Conservation (phyloP, 805 yeast species). For the Candida boidinii region DNA sequence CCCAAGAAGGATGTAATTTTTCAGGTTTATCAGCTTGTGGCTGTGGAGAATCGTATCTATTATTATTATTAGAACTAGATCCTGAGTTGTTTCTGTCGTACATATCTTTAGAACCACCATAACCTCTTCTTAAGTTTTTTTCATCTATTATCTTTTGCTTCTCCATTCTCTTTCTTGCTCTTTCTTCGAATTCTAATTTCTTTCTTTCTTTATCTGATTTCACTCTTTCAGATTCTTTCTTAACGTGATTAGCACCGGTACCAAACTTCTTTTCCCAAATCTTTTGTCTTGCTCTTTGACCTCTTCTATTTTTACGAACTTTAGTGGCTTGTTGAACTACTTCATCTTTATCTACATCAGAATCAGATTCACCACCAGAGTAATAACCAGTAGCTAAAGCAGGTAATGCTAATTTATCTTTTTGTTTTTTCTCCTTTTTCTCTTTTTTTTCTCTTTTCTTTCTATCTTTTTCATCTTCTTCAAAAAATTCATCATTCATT, state of each 20-base stretch:
- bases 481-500: conserved; percentile 35
- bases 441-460: conserved; percentile 15
- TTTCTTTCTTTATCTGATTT: conserved; percentile 49
- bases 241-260: conserved; percentile 69
- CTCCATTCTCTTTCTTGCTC: conserved; percentile 49
- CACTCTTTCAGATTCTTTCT: conserved; percentile 49
- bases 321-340: conserved; percentile 44
- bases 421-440: conserved; percentile 19
- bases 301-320: conserved; percentile 79
- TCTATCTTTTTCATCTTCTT: conserved; percentile 7
- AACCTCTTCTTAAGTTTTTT: conserved; percentile 7
- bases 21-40: conserved; percentile 1
- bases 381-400: conserved; percentile 70
- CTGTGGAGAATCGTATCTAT: not conserved
- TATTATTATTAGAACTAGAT: too few species aligned
- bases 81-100: conserved; percentile 24
- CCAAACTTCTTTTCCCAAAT: conserved; percentile 95
- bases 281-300: conserved; percentile 94
- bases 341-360: conserved; percentile 35
- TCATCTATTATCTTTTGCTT: conserved; percentile 7
- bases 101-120: conserved; percentile 10
- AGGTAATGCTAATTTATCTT: conserved; percentile 42
- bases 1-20: conserved; percentile 95
- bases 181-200: conserved; percentile 61
- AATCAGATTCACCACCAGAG: conserved; percentile 73